These are phyloP conservation scores for Mortierella hygrophila DNA, from an alignment of 192 early-diverging fungal species.

Conservation along the genomic window DNA sequence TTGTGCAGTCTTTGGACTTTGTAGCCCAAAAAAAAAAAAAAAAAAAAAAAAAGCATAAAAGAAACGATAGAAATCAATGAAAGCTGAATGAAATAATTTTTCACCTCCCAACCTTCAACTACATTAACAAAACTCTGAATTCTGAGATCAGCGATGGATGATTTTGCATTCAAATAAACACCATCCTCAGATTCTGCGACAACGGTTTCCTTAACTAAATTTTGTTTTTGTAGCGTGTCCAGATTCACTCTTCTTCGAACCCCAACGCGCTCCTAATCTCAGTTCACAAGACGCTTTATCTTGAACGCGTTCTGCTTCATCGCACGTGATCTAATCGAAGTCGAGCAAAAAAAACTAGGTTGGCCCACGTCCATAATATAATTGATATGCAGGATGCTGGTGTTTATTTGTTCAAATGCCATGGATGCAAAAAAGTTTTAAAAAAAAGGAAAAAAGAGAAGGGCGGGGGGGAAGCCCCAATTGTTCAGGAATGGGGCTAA, in stretches of 20 bases:
- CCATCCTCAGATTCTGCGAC: neutral
- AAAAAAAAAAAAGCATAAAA: neutral
- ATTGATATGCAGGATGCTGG: neutral
- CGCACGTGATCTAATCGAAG: no score
- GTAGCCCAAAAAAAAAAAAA: no score
- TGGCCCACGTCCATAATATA: no score
- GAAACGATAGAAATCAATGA: neutral
- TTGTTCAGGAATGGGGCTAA: neutral
- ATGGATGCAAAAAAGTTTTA: neutral
- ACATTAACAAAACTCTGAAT: no score
- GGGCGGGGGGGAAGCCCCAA: no score
- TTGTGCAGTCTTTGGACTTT: neutral
- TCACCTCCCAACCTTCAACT: neutral
- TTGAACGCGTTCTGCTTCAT: neutral
- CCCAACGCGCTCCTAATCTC: neutral
- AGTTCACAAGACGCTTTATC: neutral
- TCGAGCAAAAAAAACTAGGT: no score
- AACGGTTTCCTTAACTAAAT: neutral
- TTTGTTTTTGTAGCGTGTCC: neutral
- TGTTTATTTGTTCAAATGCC: constrained; percentile 4
- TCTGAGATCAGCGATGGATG: neutral
- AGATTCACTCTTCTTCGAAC: neutral
- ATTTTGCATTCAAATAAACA: neutral
- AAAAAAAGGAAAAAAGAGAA: no score
- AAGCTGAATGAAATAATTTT: neutral